Conservation (phyloP, 371 early-diverging fungal species). For the Lichtheimia ornata region DNA sequence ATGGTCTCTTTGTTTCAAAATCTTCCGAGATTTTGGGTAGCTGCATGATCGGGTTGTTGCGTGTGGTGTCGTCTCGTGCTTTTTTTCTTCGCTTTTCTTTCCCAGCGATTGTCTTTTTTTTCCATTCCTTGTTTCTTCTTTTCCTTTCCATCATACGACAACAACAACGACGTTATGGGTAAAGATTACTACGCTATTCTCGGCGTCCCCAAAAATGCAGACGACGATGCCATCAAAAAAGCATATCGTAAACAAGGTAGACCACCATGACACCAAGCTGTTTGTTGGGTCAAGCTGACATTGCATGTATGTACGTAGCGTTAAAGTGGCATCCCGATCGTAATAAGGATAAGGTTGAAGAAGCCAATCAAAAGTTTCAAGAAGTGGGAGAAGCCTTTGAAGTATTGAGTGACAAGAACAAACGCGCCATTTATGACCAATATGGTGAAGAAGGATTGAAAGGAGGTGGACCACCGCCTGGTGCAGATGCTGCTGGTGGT, state of each 20-base stretch:
- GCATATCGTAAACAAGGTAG: conserved; percentile 86
- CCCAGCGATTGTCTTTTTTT: too few species aligned
- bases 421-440: conserved; percentile 85
- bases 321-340: conserved; percentile 56
- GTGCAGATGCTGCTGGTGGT: conserved; percentile 41
- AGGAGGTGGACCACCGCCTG: conserved; percentile 49
- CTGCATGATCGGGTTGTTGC: too few species aligned
- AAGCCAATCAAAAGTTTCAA: conserved; percentile 29
- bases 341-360: conserved; percentile 43
- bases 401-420: conserved; percentile 91
- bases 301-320: conserved; percentile 18
- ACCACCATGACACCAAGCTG: not conserved
- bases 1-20: too few species aligned
- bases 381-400: conserved; percentile 93
- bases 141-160: conserved; percentile 1
- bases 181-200: conserved; percentile 92
- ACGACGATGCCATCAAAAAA: conserved; percentile 86
- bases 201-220: conserved; percentile 81
- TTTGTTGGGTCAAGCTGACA: not conserved
- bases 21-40: too few species aligned
- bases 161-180: conserved; percentile 60
- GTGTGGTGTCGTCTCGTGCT: too few species aligned
- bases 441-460: conserved; percentile 92
- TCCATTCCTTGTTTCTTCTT: conserved; percentile 8
- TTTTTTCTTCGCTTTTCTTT: too few species aligned